Evolutionary conservation across 1,284 basidiomycete genomes (phyloP).

Genomic region (Gomphus bonarii): DNA sequence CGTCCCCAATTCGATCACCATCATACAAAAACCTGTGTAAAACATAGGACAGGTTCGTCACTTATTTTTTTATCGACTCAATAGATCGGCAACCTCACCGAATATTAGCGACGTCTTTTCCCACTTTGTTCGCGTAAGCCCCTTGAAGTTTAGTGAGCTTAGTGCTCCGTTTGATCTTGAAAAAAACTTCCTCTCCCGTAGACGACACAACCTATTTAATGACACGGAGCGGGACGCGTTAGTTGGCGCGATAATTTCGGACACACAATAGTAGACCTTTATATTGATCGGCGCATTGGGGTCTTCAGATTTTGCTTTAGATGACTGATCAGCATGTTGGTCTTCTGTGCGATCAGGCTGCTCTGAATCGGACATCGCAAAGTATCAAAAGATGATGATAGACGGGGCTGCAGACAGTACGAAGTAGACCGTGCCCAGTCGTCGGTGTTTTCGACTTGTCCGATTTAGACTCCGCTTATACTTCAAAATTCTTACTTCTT

Average conservation of each 20-base stretch:
- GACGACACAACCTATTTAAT: slow-evolving; percentile 60
- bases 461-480: background rate
- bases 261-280: slow-evolving; percentile 42
- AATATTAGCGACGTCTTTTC: slow-evolving; percentile 79
- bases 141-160: slow-evolving; percentile 89
- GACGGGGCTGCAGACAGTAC: background rate
- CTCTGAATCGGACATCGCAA: slow-evolving; percentile 56
- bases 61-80: background rate
- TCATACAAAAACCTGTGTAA: slow-evolving; percentile 79
- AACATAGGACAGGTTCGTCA: background rate
- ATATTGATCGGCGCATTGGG: slow-evolving; percentile 71
- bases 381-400: background rate
- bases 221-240: slow-evolving; percentile 11
- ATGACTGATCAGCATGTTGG: slow-evolving; percentile 38
- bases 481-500: background rate
- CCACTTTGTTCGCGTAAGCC: slow-evolving; percentile 90
- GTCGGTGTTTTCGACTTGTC: background rate
- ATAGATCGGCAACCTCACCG: slow-evolving; percentile 46
- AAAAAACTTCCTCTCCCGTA: slow-evolving; percentile 86
- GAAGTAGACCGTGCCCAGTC: background rate
- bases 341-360: slow-evolving; percentile 26
- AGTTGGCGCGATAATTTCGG: background rate
- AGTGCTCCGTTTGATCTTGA: slow-evolving; percentile 95
- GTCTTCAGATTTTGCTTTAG: slow-evolving; percentile 40
- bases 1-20: slow-evolving; percentile 71